These are phyloP conservation scores for Penicillium macrosclerotiorum DNA, from an alignment of 495 filamentous ascomycete species.

Conservation along the genomic window DNA sequence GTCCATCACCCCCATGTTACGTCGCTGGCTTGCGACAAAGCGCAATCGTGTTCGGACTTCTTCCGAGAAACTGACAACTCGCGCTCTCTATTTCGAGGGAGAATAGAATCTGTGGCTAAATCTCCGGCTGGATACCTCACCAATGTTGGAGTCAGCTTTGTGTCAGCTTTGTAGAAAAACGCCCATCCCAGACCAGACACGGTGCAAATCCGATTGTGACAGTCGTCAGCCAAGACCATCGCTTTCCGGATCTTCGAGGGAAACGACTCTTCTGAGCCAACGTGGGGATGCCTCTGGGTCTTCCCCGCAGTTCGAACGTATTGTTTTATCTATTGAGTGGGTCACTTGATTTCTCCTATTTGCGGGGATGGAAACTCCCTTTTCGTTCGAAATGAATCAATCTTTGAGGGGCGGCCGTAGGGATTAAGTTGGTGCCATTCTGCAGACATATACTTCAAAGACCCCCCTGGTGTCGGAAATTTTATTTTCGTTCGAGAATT, in stretches of 20 bases:
- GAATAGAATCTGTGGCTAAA: neutral
- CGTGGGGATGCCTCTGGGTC: constrained; percentile 5
- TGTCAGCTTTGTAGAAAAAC: no score
- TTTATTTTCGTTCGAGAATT: no score
- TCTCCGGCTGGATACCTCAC: neutral
- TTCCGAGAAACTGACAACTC: constrained; percentile 6
- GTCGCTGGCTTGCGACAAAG: no score
- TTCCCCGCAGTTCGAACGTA: constrained; percentile 20
- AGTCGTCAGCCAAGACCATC: constrained; percentile 19
- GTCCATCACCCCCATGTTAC: neutral
- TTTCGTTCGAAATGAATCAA: neutral
- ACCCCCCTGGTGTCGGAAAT: no score
- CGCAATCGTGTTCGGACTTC: constrained; percentile 16
- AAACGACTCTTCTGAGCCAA: constrained; percentile 1
- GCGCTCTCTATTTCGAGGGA: neutral
- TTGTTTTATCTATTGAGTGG: neutral
- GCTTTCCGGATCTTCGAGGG: neutral
- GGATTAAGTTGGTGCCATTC: no score
- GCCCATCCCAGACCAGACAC: neutral
- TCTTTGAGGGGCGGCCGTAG: no score
- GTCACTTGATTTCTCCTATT: constrained; percentile 5
- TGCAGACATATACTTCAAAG: no score
- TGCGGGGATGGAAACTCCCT: constrained; percentile 1
- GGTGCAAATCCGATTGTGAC: neutral
- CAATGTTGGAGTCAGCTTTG: neutral